Base-by-base conservation (phyloP, 352 stramenopile species). In the Phytophthora constricta region DNA sequence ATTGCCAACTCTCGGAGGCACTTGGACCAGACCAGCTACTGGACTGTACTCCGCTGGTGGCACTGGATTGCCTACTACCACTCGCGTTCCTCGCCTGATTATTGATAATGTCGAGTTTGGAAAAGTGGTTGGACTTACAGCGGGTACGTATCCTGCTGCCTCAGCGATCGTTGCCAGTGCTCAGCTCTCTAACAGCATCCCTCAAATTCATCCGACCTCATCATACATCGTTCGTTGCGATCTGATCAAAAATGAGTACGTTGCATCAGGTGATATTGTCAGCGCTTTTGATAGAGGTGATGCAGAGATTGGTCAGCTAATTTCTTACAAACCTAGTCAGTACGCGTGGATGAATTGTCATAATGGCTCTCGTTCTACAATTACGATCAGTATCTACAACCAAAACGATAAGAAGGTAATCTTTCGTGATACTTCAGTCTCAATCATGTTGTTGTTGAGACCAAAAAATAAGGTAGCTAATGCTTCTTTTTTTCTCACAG, bases 11-110 rank as follows among this genome's bases (percentile, higher is more conserved):
- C n/a, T n/a, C n/a, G n/a, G n/a, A n/a, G 51, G 45, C 8, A 25
- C n/a, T 4, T 76, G 45, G 27, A 58, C 68, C 34, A 39, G 47
- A 42, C 68, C 68, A 19, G 14, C 56, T 39, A 68, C 41, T n/a
- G 68, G 68, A 17, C 33, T 76, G 4, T 76, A 69, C 28, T 64
- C 48, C 10, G 22, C 37, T 13, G 48, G 39, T 34, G 68, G 68
- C 23, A 57, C n/a, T 56, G 67, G 60, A 28, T 22, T 75, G 25
- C 45, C 54, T 3, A 58, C 51, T 4, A 39, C 51, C 4, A 34
- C 51, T n/a, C 31, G 34, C 7, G 14, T 17, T 1, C 51, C 34
- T 11, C 31, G 34, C 5, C n/a, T 58, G 3, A 58, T 58, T 22
- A 47, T 58, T 22, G 25, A 48, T 31, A 58, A 58, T 43, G 31